phyloP scores from a whole-genome alignment of 2,329 filamentous ascomycete genomes.

The Bipolaris gigantea region DNA sequence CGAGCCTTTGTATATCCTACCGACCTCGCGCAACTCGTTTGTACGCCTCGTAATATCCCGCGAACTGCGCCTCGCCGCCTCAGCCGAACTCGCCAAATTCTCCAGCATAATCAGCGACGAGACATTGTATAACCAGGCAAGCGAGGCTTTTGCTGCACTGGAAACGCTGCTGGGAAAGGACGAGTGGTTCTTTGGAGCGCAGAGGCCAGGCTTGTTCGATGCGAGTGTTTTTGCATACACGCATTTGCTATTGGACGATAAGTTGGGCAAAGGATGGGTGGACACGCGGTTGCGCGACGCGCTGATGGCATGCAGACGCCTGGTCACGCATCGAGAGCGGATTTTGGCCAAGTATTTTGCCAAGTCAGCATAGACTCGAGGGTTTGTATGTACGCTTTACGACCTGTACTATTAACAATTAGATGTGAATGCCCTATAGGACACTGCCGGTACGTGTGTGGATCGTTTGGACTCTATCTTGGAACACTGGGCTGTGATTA shows the following conservation, averaged over 20 bases:
- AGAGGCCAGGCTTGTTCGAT: constrained; percentile 74
- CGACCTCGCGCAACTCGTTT: constrained; percentile 61
- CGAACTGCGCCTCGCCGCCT: constrained; percentile 73
- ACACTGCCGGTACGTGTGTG: not conserved
- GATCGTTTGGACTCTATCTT: not conserved
- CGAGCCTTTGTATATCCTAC: constrained; percentile 68
- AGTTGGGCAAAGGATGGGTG: constrained; percentile 60
- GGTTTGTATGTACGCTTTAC: not conserved
- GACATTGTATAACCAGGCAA: constrained; percentile 62
- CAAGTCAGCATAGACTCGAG: not conserved
- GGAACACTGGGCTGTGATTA: not conserved
- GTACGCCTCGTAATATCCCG: constrained; percentile 66
- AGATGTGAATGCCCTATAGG: not conserved
- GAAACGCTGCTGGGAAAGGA: constrained; percentile 60
- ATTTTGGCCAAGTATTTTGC: constrained; percentile 57
- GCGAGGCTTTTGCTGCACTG: constrained; percentile 64
- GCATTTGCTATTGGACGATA: constrained; percentile 71
- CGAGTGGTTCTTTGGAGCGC: constrained; percentile 62
- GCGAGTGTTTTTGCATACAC: constrained; percentile 90
- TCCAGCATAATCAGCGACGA: constrained; percentile 60
- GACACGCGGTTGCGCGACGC: constrained; percentile 62
- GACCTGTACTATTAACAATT: not conserved
- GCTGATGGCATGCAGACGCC: constrained; percentile 60
- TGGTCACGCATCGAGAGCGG: constrained; percentile 67
- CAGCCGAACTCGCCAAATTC: constrained; percentile 70